Conservation (phyloP, 305 asterid genomes). For the Fraxinus baroniana region DNA sequence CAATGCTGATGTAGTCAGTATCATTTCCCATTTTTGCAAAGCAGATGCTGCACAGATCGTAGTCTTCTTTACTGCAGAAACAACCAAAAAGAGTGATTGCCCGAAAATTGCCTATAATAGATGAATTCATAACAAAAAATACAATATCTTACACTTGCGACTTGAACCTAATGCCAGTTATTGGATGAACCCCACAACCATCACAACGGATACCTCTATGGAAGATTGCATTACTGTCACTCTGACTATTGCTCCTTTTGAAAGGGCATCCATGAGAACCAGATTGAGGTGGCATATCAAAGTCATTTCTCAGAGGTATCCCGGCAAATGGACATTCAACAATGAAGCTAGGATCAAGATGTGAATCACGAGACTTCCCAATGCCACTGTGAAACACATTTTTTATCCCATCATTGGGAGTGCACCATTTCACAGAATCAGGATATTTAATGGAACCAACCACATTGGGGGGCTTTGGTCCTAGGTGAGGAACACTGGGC, state of each 20-base stretch:
- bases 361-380: background rate
- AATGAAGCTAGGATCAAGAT: constrained; percentile 4
- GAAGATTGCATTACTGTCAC: constrained; percentile 38
- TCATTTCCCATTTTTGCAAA: constrained; percentile 54
- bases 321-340: constrained; percentile 56
- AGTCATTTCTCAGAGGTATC: constrained; percentile 20
- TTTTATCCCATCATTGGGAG: constrained; percentile 12
- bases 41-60: constrained; percentile 77
- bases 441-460: constrained; percentile 9
- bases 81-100: constrained; percentile 5
- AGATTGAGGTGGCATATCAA: constrained; percentile 27
- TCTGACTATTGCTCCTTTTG: constrained; percentile 31
- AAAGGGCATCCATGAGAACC: constrained; percentile 12
- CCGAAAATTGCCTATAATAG: background rate
- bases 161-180: constrained; percentile 85
- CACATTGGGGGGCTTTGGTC: constrained; percentile 7
- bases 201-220: constrained; percentile 81
- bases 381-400: constrained; percentile 15
- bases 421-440: constrained; percentile 7
- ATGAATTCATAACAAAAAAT: background rate
- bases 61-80: constrained; percentile 64
- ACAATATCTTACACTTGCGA: constrained; percentile 67
- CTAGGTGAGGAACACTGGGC: background rate
- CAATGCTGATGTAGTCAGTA: constrained; percentile 59
- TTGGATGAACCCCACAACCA: constrained; percentile 82